A percentile compares a stretch with the other conserved stretches of the same genome.
Evolutionary conservation across 495 filamentous ascomycete species (phyloP).

Genomic region (Hypomontagnella monticulosa): DNA sequence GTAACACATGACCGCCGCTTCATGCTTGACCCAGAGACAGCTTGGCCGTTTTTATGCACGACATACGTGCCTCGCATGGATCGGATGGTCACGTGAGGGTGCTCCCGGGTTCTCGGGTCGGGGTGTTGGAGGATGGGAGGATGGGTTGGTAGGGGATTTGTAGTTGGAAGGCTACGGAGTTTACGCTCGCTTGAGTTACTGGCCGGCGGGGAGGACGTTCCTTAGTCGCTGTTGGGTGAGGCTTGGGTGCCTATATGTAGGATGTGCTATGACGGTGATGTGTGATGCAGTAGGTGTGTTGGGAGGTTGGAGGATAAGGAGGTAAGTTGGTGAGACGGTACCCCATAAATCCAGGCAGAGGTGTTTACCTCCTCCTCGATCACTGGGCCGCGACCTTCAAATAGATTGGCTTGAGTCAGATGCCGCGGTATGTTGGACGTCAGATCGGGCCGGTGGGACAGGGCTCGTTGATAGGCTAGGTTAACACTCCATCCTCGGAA

Average conservation of each 20-base stretch:
- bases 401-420: not conserved
- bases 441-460: constrained; percentile 11
- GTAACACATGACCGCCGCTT: constrained; percentile 37
- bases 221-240: too few relatives aligned
- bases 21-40: constrained; percentile 11
- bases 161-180: not conserved
- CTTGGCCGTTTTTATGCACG: constrained; percentile 38
- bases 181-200: not conserved
- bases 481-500: not conserved
- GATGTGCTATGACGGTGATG: too few relatives aligned
- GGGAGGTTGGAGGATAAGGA: too few relatives aligned
- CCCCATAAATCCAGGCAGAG: too few relatives aligned
- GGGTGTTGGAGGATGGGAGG: not conserved
- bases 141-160: not conserved
- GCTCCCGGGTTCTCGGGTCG: constrained; percentile 6
- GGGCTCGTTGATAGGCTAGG: constrained; percentile 9
- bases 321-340: too few relatives aligned
- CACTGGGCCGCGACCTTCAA: too few relatives aligned
- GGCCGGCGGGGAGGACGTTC: too few relatives aligned
- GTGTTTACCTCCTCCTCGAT: too few relatives aligned
- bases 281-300: too few relatives aligned
- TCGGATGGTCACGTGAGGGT: constrained; percentile 44
- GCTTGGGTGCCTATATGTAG: too few relatives aligned
- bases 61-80: constrained; percentile 53
- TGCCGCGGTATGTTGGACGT: constrained; percentile 2